Evolutionary conservation across 352 stramenopile genomes (phyloP), one percentile per base, ranked within the genome.

Genomic region (Thalassiosira mediterranea): DNA sequence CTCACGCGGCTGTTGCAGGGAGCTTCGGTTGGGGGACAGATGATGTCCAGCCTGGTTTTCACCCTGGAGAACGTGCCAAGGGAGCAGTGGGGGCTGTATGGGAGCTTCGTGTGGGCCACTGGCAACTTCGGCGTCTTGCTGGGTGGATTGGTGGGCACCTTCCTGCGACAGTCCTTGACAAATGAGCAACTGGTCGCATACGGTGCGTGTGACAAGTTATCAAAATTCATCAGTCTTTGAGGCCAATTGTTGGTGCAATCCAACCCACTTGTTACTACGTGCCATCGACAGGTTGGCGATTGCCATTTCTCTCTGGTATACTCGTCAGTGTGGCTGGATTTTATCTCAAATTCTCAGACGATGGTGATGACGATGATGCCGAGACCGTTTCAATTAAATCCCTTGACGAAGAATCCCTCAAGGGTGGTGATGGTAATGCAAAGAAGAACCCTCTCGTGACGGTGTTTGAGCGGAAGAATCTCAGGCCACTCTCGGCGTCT

Each of bases 281-380:
- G n/a, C n/a, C n/a, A n/a, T n/a, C n/a, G n/a, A n/a, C n/a, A 76
- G 87, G 84, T 25, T 93, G 87, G 87, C 32, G 87, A 29, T 57
- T 93, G 15, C 87, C 87, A n/a, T 93, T 93, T 40, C 71, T 88
- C 21, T 80, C 72, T 40, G 82, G 84, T 21, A 84, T 90, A 40
- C n/a, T 90, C 0, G 78, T 89, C 40, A 57, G 34, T 1, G 60
- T 73, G 2, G 70, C 61, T 17, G 0, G 5, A 52, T 47, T 77
- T 13, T 84, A 80, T 65, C 51, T 83, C 2, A 52, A 72, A 48
- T 19, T 72, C 3, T 26, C 78, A 47, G 67, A 52, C 28, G 51
- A 68, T 3, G 67, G 74, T 47, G 60, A 77, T 19, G 42, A 78
- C 62, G 57, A 54, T 13, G 73, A 78, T 57, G 31, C 37, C 25